Evolutionary conservation across 257 asterid species (phyloP).

Genomic region (Nicotiana undulata): DNA sequence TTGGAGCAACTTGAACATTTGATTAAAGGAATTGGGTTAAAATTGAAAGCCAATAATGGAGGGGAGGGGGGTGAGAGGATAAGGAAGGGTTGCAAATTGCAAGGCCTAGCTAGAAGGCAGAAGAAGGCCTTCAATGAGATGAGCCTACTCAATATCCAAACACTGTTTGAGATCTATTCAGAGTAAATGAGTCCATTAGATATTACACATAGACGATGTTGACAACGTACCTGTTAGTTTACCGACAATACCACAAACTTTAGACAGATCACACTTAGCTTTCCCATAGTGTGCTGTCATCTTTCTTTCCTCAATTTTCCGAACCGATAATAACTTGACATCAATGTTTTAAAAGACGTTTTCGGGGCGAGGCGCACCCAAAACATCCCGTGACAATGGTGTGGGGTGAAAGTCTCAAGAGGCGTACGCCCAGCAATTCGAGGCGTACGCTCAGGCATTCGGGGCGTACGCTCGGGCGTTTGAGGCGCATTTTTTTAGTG

Average conservation of each 20-base stretch:
- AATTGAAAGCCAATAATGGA: background rate
- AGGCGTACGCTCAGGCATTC: no score
- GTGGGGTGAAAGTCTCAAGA: no score
- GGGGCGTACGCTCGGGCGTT: no score
- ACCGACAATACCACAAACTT: background rate
- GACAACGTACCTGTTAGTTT: constrained; percentile 2
- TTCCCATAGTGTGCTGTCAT: constrained; percentile 1
- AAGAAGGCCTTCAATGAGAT: background rate
- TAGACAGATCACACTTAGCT: background rate
- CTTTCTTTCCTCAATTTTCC: background rate
- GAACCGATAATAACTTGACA: background rate
- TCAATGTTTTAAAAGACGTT: no score
- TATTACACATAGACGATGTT: background rate
- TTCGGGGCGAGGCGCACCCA: no score
- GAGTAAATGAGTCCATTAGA: background rate
- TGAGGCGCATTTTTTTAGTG: no score
- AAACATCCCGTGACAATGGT: no score
- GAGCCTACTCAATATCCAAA: constrained; percentile 6
- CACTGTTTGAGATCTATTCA: background rate
- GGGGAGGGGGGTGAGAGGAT: background rate
- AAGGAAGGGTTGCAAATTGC: background rate
- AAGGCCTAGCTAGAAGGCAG: background rate
- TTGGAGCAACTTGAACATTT: background rate
- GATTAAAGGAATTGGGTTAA: background rate
- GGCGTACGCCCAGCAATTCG: no score